Base-by-base conservation (phyloP, 108 stramenopile genomes). In the Asterionellopsis glacialis region DNA sequence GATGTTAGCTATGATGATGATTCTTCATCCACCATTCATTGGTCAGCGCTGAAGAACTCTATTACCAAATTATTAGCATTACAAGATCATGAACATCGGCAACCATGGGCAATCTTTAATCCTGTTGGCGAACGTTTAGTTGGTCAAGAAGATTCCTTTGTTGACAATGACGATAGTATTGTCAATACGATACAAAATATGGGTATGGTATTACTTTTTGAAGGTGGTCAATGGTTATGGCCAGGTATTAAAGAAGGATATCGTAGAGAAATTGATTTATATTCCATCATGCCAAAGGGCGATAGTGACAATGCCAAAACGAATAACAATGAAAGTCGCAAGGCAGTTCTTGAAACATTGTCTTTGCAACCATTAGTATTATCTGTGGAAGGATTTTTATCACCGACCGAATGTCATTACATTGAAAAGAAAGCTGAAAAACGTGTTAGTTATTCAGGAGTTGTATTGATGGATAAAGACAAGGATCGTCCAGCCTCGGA, bases 401-500 rank as follows among this genome's bases (percentile, higher is more conserved):
- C 71, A 4, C 59, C 81, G 0, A 69, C 90, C 0, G 94, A 95
- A 56, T 90, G 90, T 63, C 68, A 86, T 39, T 76, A 87, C 55
- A 91, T 94, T 67, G 63, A 79, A 40, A 45, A 73, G 23, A 62
- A 45, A 41, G 86, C 90, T 14, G 69, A 42, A 27, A 90, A 90
- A 15, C 44, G 45, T 51, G 83, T 95, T 79, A 49, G 69, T 28
- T 87, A 92, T 39, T 87, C 85, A 1, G 70, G 58, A 16, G 94
- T 93, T 28, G 67, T 66, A 0, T 73, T 95, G 10, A 93, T 85
- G 85, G 94, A 95, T 65, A 68, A 66, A 25, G 91, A 93, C 51
- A 75, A 82, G 52, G 94, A 91, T 24, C 84, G 85, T 55, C 74
- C 81, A n/a, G 83, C 88, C 23, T 77, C 83, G 18, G 85, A 95